Evolutionary conservation across 441 rosid species (phyloP), one percentile per base, ranked within the genome.

Genomic region (Manihot esculenta): DNA sequence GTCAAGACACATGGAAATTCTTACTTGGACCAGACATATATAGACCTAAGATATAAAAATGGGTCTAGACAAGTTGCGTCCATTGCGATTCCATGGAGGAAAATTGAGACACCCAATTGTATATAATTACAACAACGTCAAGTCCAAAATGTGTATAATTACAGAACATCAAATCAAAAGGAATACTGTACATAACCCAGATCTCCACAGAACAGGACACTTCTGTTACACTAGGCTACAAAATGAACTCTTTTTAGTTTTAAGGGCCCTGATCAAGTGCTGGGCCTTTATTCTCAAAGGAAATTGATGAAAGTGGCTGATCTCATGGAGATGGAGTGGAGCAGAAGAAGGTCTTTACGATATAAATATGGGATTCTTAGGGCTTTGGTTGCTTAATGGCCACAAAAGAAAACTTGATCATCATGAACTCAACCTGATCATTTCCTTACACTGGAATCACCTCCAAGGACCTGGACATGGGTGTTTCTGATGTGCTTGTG

Each of bases 401-500:
- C 4, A 4, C 33, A 30, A 30, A 30, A 1, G 4, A 4, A 1
- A 30, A 1, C 1, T 1, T 30, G 33, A 30, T 35, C 72, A 45
- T 26, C 45, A 13, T 56, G 27, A 26, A 42, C 59, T 42, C 57
- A 13, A 64, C 12, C 17, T 42, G 14, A 3, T 20, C 6, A 10
- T 42, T 48, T 63, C 14, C 38, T 80, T 76, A 79, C 21, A 68
- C 72, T 27, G 74, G 70, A 77, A 76, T 38, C 44, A 56, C 75
- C 47, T 80, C 86, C 57, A 66, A 10, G 58, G 85, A 79, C 48
- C 9, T 63, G 15, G 84, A 79, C 73, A 69, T 62, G 11, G 77
- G 26, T 27, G 78, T 41, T 20, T 62, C 71, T 9, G 79, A 62
- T 55, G 78, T 26, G 64, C 69, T 61, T 8, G 35, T 68, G 67